Conservation (phyloP, 495 filamentous ascomycete species). For the Bacidia gigantensis region DNA sequence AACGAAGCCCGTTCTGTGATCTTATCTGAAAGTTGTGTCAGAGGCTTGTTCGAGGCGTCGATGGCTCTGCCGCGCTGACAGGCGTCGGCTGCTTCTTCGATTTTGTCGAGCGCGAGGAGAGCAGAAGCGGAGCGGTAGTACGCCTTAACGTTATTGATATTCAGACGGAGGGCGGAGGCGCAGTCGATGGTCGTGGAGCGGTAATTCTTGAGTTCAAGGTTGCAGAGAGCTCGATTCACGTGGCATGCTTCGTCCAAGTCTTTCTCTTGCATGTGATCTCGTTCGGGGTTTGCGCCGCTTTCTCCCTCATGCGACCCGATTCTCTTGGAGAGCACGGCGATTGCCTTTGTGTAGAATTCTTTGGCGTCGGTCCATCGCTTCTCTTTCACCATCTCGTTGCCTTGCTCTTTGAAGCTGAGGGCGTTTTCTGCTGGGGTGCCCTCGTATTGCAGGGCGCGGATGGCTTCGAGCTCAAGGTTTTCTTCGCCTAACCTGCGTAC, state of each 20-base stretch:
- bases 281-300: conserved; percentile 18
- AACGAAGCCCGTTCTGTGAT: conserved; percentile 36
- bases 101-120: conserved; percentile 55
- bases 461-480: conserved; percentile 68
- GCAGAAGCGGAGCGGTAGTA: conserved; percentile 72
- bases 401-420: conserved; percentile 67
- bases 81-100: conserved; percentile 64
- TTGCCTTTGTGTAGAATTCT: conserved; percentile 79
- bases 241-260: conserved; percentile 59
- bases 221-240: conserved; percentile 76
- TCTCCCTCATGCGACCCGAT: conserved; percentile 20
- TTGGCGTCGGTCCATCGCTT: conserved; percentile 71
- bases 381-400: conserved; percentile 70
- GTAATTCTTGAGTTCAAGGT: conserved; percentile 77
- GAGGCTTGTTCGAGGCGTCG: conserved; percentile 47
- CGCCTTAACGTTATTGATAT: conserved; percentile 70
- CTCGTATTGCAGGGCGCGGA: conserved; percentile 84
- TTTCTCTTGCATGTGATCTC: conserved; percentile 44
- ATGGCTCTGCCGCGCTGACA: conserved; percentile 54
- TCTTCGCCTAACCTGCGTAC: conserved; percentile 31
- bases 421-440: conserved; percentile 73
- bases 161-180: conserved; percentile 61
- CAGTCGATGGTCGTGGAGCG: conserved; percentile 71
- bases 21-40: conserved; percentile 39
- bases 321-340: conserved; percentile 48